Conservation (phyloP, 2,329 filamentous ascomycete species). For the Helicocarpus griseus region DNA sequence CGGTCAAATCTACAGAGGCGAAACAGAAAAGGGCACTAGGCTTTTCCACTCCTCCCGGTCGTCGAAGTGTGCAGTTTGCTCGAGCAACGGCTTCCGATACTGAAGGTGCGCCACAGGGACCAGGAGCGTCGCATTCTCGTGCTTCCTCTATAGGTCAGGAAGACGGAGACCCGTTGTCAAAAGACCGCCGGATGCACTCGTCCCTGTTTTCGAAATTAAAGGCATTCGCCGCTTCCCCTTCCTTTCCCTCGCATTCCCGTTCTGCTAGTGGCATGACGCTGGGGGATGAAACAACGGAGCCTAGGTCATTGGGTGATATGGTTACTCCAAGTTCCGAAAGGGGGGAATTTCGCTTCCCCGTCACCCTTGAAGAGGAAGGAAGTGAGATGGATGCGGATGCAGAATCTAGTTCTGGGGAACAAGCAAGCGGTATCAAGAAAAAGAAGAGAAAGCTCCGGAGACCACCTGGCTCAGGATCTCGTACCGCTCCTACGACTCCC, state of each 20-base stretch:
- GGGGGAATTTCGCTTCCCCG: constrained; percentile 42
- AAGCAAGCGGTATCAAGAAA: constrained; percentile 40
- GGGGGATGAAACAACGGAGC: constrained; percentile 28
- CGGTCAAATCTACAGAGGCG: constrained; percentile 18
- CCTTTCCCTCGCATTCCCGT: constrained; percentile 40
- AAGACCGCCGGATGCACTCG: constrained; percentile 45
- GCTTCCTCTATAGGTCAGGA: constrained; percentile 54
- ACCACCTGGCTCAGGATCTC: constrained; percentile 44
- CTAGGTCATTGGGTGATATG: constrained; percentile 28
- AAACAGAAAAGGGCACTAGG: constrained; percentile 20
- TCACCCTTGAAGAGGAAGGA: constrained; percentile 48
- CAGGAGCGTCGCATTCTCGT: constrained; percentile 42
- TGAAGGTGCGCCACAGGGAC: too few species aligned
- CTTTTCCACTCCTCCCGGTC: constrained; percentile 33
- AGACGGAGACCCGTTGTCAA: constrained; percentile 51
- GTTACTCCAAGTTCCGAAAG: constrained; percentile 41
- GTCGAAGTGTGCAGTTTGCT: constrained; percentile 69
- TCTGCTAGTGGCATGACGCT: constrained; percentile 40
- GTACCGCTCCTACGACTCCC: constrained; percentile 60
- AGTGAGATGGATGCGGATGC: constrained; percentile 70
- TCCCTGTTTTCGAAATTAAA: constrained; percentile 72
- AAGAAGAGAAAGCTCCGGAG: constrained; percentile 57
- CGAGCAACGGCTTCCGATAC: constrained; percentile 43
- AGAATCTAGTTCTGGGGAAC: constrained; percentile 78
- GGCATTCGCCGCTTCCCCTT: constrained; percentile 53